A percentile compares a stretch with the other conserved stretches of the same genome.
Conservation (phyloP, 441 rosid genomes). For the Erodium trifolium region DNA sequence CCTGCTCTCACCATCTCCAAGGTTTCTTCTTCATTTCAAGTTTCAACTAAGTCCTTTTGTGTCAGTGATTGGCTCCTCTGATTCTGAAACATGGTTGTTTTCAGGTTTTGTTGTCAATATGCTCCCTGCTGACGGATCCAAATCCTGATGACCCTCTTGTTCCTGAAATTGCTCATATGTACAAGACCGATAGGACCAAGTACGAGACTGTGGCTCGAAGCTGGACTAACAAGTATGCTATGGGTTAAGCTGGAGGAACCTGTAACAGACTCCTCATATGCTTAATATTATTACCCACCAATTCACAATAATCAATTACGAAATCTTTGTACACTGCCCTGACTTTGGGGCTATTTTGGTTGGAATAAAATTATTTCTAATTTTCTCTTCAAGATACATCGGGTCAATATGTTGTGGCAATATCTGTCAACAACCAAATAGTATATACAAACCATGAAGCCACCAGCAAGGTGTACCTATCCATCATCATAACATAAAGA, state of each 20-base stretch:
- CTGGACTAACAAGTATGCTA: constrained; percentile 38
- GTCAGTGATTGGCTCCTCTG: not conserved
- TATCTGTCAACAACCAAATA: too few species aligned
- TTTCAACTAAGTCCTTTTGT: not conserved
- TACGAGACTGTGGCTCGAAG: constrained; percentile 31
- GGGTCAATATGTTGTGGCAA: too few species aligned
- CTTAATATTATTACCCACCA: not conserved
- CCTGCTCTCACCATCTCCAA: constrained; percentile 39
- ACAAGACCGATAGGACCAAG: constrained; percentile 26
- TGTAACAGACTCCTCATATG: too few species aligned
- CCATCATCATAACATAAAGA: too few species aligned
- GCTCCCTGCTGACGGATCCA: constrained; percentile 29
- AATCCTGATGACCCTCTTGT: constrained; percentile 37
- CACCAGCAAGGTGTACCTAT: too few species aligned
- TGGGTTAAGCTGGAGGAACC: constrained; percentile 22
- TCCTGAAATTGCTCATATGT: constrained; percentile 35
- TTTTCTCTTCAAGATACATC: not conserved
- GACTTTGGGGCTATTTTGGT: not conserved
- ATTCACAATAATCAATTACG: not conserved
- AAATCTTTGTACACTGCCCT: not conserved
- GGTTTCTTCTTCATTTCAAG: constrained; percentile 16
- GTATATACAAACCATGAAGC: too few species aligned
- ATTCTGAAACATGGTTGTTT: constrained; percentile 22
- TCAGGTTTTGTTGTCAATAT: constrained; percentile 20
- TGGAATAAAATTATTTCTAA: not conserved